phyloP scores from a whole-genome alignment of 257 asterid species.

The Gentiana macrophylla region DNA sequence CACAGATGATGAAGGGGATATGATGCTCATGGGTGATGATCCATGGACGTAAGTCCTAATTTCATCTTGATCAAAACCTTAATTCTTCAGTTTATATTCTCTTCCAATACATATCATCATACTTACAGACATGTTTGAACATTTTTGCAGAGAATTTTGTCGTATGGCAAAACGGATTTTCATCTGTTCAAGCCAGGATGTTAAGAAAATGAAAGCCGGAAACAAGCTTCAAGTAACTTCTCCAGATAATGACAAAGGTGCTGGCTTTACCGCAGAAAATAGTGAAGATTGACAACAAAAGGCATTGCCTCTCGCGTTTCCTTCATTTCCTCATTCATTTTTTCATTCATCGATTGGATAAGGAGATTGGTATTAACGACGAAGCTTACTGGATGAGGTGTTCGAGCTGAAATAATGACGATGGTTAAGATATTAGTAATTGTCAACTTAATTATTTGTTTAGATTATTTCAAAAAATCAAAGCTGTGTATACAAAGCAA shows the following conservation, averaged over 20 bases:
- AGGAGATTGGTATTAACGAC: conserved; percentile 4
- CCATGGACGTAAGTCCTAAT: conserved; percentile 86
- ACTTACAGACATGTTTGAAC: conserved; percentile 4
- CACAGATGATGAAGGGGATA: conserved; percentile 91
- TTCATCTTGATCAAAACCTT: neutral
- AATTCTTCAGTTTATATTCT: neutral
- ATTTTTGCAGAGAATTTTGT: conserved; percentile 61
- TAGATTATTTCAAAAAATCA: conserved; percentile 16
- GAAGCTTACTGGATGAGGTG: conserved; percentile 1
- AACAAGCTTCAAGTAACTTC: conserved; percentile 37
- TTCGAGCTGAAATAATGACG: neutral
- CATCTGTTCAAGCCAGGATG: conserved; percentile 67
- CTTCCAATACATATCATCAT: neutral
- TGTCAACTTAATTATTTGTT: conserved; percentile 12
- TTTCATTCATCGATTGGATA: conserved; percentile 2
- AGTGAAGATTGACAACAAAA: conserved; percentile 15
- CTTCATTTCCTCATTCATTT: neutral
- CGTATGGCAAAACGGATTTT: conserved; percentile 65
- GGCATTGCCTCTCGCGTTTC: neutral
- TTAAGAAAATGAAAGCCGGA: conserved; percentile 58
- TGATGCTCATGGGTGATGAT: conserved; percentile 93
- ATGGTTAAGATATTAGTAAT: conserved; percentile 8
- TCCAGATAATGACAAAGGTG: conserved; percentile 27
- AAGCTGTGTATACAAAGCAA: conserved; percentile 11
- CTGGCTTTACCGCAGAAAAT: conserved; percentile 18